Conservation (phyloP, 2,329 filamentous ascomycete genomes). For the Arthrobotrys sinensis region DNA sequence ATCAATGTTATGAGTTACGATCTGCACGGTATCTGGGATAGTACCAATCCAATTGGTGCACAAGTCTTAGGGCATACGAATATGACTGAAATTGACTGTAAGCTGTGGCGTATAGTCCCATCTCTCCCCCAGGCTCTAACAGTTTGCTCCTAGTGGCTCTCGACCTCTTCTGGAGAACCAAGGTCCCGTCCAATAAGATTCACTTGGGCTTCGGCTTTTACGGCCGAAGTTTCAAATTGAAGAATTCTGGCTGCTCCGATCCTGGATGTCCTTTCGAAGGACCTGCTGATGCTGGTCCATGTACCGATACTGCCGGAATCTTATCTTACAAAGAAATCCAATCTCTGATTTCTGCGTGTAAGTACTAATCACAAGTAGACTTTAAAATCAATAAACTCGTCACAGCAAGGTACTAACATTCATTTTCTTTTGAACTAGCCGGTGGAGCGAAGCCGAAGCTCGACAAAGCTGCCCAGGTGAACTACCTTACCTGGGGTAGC, state of each 20-base stretch:
- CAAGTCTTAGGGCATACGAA: constrained; percentile 58
- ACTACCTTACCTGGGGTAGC: constrained; percentile 47
- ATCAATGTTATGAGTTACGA: constrained; percentile 60
- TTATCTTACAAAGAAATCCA: constrained; percentile 49
- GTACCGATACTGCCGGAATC: constrained; percentile 49
- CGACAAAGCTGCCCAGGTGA: constrained; percentile 40
- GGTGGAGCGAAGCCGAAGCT: constrained; percentile 44
- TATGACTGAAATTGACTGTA: constrained; percentile 62
- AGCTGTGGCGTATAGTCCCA: neutral
- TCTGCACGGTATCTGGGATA: constrained; percentile 60
- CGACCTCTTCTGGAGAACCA: constrained; percentile 65
- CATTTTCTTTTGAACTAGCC: constrained; percentile 17
- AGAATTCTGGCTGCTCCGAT: constrained; percentile 62
- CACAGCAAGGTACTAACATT: constrained; percentile 17
- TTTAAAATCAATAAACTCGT: neutral
- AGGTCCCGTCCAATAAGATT: constrained; percentile 54
- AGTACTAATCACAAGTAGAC: constrained; percentile 11
- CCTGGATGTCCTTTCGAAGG: constrained; percentile 63
- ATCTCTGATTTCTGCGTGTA: constrained; percentile 42
- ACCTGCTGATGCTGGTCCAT: constrained; percentile 41
- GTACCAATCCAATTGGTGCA: constrained; percentile 41
- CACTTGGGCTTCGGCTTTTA: constrained; percentile 63
- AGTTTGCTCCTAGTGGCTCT: constrained; percentile 57
- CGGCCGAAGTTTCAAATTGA: constrained; percentile 63
- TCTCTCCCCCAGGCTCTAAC: constrained; percentile 17